These are phyloP conservation scores for Ustanciosporium gigantosporum DNA, from an alignment of 1,284 basidiomycete genomes.

Conservation along the genomic window DNA sequence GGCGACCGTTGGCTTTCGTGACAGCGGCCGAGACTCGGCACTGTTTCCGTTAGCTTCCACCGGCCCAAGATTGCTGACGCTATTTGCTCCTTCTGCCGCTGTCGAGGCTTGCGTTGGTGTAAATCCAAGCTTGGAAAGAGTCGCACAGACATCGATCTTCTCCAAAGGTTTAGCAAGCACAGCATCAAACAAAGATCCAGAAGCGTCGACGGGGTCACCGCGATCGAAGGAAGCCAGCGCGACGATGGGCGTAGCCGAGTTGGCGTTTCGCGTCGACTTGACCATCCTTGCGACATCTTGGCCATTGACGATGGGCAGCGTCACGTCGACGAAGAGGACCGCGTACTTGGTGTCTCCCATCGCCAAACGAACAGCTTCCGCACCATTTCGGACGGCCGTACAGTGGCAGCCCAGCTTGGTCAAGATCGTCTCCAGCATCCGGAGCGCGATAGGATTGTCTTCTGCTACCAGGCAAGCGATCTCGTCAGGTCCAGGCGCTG, in stretches of 20 bases:
- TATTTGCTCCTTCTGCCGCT: not conserved
- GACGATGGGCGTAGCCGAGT: constrained; percentile 84
- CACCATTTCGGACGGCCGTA: constrained; percentile 90
- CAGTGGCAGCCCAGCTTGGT: constrained; percentile 89
- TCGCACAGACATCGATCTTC: constrained; percentile 44
- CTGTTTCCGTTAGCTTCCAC: not conserved
- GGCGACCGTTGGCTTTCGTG: constrained; percentile 34
- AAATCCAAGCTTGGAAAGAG: constrained; percentile 42
- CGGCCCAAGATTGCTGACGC: not conserved
- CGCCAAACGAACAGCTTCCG: constrained; percentile 91
- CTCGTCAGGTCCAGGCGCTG: constrained; percentile 54
- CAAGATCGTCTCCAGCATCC: constrained; percentile 79
- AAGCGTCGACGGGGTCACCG: constrained; percentile 43
- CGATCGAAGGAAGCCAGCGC: constrained; percentile 68
- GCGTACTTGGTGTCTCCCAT: constrained; percentile 85
- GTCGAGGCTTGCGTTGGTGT: constrained; percentile 20
- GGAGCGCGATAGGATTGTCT: constrained; percentile 78
- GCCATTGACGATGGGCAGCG: constrained; percentile 89
- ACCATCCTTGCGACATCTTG: constrained; percentile 90
- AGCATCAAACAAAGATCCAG: constrained; percentile 63
- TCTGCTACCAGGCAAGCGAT: constrained; percentile 92
- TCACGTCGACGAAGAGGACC: constrained; percentile 81
- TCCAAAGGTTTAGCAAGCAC: constrained; percentile 53
- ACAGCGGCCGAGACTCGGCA: constrained; percentile 23
- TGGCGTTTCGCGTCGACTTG: constrained; percentile 90